Evolutionary conservation across 495 filamentous ascomycete genomes (phyloP).

Genomic region (Neurospora intermedia): DNA sequence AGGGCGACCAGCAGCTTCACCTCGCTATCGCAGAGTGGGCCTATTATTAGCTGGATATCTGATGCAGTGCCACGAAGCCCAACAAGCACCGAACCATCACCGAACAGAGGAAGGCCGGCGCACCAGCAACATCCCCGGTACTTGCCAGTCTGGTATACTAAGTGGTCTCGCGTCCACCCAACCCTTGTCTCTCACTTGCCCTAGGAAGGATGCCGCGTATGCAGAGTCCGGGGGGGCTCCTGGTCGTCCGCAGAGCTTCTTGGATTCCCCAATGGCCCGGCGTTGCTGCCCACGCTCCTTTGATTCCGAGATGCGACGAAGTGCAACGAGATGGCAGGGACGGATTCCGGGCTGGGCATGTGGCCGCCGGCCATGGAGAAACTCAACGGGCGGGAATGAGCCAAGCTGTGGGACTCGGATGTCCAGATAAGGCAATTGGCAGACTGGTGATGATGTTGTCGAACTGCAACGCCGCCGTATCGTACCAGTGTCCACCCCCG

Average conservation of each 20-base stretch:
- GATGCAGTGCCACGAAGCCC: slow-evolving; percentile 25
- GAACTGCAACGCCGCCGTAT: background rate
- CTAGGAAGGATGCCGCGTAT: background rate
- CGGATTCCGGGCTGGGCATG: background rate
- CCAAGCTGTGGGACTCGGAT: background rate
- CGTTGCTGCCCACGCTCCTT: background rate
- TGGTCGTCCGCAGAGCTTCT: background rate
- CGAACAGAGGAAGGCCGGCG: background rate
- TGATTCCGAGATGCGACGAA: background rate
- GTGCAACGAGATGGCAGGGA: background rate
- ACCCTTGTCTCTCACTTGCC: background rate
- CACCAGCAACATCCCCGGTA: slow-evolving; percentile 4
- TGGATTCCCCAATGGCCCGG: background rate
- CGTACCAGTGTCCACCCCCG: background rate
- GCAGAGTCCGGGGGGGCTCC: background rate
- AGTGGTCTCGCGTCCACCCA: background rate
- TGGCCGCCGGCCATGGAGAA: background rate
- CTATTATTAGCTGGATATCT: slow-evolving; percentile 22
- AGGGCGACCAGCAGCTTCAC: slow-evolving; percentile 4
- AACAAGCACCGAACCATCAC: slow-evolving; percentile 4
- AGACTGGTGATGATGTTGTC: background rate
- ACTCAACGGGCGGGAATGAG: background rate
- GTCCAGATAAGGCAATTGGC: background rate
- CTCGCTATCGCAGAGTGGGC: slow-evolving; percentile 11
- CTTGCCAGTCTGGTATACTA: background rate